phyloP scores from a whole-genome alignment of 306 rosid species.

The Spatholobus suberectus region DNA sequence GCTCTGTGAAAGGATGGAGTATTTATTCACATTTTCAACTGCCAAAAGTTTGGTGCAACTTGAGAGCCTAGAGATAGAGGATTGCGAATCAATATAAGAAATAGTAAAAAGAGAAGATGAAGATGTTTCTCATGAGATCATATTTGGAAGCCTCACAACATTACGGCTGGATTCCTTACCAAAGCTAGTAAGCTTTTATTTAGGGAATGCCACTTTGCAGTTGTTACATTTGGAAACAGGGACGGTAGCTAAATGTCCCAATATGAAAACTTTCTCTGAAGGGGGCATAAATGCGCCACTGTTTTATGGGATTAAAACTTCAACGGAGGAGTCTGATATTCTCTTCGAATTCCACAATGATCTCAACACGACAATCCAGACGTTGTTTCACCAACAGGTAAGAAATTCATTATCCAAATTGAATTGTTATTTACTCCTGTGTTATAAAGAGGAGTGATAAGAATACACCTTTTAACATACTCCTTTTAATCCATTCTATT shows the following conservation, averaged over 20 bases:
- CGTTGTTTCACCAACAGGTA: neutral
- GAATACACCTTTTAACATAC: too few species aligned
- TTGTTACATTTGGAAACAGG: neutral
- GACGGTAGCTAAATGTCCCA: neutral
- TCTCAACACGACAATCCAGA: neutral
- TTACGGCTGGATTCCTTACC: neutral
- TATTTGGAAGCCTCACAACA: neutral
- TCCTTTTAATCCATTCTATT: too few species aligned
- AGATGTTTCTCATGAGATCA: neutral
- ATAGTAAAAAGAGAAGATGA: neutral
- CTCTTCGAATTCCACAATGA: neutral
- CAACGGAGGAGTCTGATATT: too few species aligned
- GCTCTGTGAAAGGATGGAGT: neutral
- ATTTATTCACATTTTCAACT: constrained; percentile 13
- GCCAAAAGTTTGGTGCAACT: constrained; percentile 26
- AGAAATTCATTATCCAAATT: neutral
- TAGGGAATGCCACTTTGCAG: neutral
- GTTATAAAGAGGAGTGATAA: too few species aligned
- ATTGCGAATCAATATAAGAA: neutral
- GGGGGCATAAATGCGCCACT: neutral
- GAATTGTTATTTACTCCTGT: too few species aligned
- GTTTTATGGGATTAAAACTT: neutral
- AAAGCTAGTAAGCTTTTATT: neutral
- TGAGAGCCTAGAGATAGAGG: neutral
- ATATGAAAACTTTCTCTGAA: neutral